These are phyloP conservation scores for Lactarius vividus DNA, from an alignment of 768 basidiomycete species.

Conservation along the genomic window DNA sequence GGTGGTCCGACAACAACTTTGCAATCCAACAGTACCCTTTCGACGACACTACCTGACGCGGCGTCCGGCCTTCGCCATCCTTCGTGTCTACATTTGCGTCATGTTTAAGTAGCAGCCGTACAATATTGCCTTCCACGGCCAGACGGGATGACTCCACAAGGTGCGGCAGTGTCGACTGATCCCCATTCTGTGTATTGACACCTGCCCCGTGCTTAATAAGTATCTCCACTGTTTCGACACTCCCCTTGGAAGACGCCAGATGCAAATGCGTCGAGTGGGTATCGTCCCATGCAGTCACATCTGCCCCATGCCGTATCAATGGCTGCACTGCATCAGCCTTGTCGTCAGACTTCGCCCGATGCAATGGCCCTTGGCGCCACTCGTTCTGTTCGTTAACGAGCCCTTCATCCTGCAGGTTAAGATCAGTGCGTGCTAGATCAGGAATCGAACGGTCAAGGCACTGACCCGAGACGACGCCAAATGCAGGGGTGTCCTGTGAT, in stretches of 20 bases:
- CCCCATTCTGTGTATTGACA: background rate
- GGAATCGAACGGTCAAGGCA: background rate
- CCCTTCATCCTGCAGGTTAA: no score
- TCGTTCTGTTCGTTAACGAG: no score
- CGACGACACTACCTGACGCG: background rate
- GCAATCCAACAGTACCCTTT: background rate
- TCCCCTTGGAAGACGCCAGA: background rate
- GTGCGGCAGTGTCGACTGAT: background rate
- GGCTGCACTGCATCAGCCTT: no score
- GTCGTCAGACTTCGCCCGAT: no score
- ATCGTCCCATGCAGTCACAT: background rate
- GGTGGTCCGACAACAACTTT: background rate
- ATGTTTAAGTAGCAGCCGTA: no score
- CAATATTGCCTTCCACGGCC: background rate
- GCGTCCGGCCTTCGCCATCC: background rate
- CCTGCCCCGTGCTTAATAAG: background rate
- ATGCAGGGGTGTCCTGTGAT: background rate
- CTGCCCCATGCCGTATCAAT: background rate
- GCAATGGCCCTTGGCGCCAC: no score
- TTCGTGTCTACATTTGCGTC: background rate
- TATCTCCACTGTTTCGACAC: background rate
- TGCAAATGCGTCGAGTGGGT: background rate
- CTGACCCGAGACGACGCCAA: background rate
- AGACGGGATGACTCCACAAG: background rate
- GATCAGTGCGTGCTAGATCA: no score